Base-by-base conservation (phyloP, 2,329 filamentous ascomycete species). In the Pseudogymnoascus sp. region DNA sequence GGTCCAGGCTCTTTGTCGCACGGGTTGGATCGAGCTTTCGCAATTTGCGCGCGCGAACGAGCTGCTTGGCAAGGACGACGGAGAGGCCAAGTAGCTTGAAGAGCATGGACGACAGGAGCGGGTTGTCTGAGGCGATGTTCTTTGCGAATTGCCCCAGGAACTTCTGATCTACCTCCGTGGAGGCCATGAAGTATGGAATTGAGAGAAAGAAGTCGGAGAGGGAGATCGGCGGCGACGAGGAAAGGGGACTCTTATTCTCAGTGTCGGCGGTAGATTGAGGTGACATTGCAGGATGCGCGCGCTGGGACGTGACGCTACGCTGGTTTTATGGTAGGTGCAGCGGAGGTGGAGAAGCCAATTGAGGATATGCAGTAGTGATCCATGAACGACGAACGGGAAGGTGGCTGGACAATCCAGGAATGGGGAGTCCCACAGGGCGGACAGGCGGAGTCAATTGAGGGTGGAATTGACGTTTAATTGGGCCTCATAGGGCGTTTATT, bases 141-240 rank as follows among this genome's bases (percentile, higher is more conserved):
- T 87, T 89, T 74, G 95, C 93, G 74, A 96, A 87, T 73, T 86
- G 88, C 77, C 91, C 92, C 72, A 99, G 83, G 77, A 96, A 96
- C 79, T 97, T 99, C 79, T 96, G 93, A 76, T 99, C 95, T 67
- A 97, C 91, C 78, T 96, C 91, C 66, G 92, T 95, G 74, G 93
- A 95, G 78, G 95, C 95, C 95, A 97, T 99, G 57, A 60, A 36
- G 57, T 39, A 36, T 36, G 57, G 57, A 36, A 60, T 60, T 37
- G 57, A 60, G 16, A 39, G 57, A 39, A 60, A 36, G 57, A 39
- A 60, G 57, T 36, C 18, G 31, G 36, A 26, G 36, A 39, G 57
- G 14, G 57, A 60, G 57, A 39, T 60, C 18, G 57, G 57, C 57
- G 57, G 21, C 31, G 57, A 54, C 45, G 23, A 54, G 14, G 45